These are phyloP conservation scores for Nothomitra cinnamomea DNA, from an alignment of 2,329 filamentous ascomycete species.

Conservation along the genomic window DNA sequence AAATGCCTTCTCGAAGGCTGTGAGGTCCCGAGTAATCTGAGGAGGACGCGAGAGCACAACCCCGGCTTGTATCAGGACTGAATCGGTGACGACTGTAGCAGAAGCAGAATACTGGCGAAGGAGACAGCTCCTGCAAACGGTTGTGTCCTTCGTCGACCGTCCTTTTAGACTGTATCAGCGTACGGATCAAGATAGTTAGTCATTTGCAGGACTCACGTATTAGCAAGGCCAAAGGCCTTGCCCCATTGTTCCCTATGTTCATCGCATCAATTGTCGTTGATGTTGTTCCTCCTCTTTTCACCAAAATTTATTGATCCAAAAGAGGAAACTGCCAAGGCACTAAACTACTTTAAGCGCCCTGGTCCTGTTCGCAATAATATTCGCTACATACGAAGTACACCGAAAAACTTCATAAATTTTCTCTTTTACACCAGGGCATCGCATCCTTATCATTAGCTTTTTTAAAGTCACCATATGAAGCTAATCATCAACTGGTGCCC, in stretches of 20 bases:
- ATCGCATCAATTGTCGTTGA: constrained; percentile 9
- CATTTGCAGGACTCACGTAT: constrained; percentile 28
- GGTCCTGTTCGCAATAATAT: constrained; percentile 9
- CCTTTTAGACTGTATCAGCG: constrained; percentile 14
- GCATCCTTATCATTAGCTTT: constrained; percentile 91
- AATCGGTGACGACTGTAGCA: too few relatives aligned
- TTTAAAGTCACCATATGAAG: constrained; percentile 45
- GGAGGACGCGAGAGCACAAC: constrained; percentile 80
- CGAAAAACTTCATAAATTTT: constrained; percentile 20
- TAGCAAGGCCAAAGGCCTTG: constrained; percentile 32
- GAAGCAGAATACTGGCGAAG: not conserved
- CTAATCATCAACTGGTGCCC: constrained; percentile 86
- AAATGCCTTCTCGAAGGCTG: constrained; percentile 79
- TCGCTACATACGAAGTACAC: constrained; percentile 7
- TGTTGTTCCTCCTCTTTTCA: not conserved
- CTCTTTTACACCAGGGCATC: constrained; percentile 43
- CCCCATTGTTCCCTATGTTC: constrained; percentile 42
- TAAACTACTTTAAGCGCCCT: constrained; percentile 18
- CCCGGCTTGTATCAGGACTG: constrained; percentile 38
- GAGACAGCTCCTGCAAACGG: constrained; percentile 26
- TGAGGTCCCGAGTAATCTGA: constrained; percentile 65
- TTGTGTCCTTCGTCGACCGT: constrained; percentile 22
- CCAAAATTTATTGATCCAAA: not conserved
- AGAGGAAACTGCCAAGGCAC: not conserved
- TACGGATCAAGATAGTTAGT: constrained; percentile 17